A percentile compares a stretch with the other conserved stretches of the same genome.
Evolutionary conservation across 257 asterid species (phyloP).

Genomic region (Perilla frutescens): DNA sequence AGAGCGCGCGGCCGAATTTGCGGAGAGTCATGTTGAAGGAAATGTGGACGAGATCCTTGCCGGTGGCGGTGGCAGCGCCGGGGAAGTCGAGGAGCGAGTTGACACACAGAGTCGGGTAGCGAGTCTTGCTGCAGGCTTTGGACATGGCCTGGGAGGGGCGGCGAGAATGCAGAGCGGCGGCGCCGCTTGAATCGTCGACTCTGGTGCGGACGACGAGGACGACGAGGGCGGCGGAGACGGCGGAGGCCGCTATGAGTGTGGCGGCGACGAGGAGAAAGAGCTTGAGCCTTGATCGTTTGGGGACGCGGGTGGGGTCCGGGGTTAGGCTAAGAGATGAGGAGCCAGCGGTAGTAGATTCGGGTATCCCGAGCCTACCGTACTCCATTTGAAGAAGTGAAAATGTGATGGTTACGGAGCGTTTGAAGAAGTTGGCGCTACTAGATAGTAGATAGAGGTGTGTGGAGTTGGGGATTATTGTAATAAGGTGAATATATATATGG

Average conservation of each 20-base stretch:
- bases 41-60: slow-evolving; percentile 84
- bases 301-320: slow-evolving; percentile 37
- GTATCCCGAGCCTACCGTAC: slow-evolving; percentile 59
- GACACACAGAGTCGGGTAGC: slow-evolving; percentile 70
- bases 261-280: slow-evolving; percentile 53
- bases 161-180: slow-evolving; percentile 33
- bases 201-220: slow-evolving; percentile 44
- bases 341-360: slow-evolving; percentile 45
- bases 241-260: slow-evolving; percentile 58
- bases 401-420: slow-evolving; percentile 3
- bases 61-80: slow-evolving; percentile 79
- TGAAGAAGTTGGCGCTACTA: background rate
- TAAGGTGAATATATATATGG: background rate
- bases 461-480: background rate
- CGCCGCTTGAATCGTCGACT: slow-evolving; percentile 33
- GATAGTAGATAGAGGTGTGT: background rate
- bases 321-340: slow-evolving; percentile 48
- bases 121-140: slow-evolving; percentile 69
- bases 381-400: slow-evolving; percentile 47
- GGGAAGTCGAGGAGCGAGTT: slow-evolving; percentile 74
- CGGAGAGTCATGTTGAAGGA: slow-evolving; percentile 84
- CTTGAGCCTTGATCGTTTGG: slow-evolving; percentile 51
- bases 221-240: slow-evolving; percentile 56
- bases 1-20: slow-evolving; percentile 65
- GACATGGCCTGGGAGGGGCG: slow-evolving; percentile 76